Evolutionary conservation across 2,329 filamentous ascomycete species (phyloP), one percentile per base, ranked within the genome.

Genomic region (Epichloe glyceriae): DNA sequence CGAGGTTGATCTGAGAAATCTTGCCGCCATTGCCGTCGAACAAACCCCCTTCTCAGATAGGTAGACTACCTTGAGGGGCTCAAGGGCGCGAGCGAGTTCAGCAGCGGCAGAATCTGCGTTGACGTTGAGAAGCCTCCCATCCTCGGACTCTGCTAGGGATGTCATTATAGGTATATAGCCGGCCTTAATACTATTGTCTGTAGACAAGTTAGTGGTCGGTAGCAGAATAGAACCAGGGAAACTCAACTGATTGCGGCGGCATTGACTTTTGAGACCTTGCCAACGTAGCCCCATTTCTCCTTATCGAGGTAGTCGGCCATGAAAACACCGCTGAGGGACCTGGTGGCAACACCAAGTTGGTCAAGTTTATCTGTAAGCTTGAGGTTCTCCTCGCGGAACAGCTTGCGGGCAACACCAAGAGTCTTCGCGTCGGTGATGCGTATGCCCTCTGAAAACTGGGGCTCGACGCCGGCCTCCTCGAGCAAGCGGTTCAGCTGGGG

Each of bases 21-120:
- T 95, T 95, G 73, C 91, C 85, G 53, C 85, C 86, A 56, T 95
- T 87, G 53, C 89, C 90, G 64, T 97, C 88, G 70, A 95, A 95
- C 35, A 98, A 73, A 7, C 91, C 93, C 93, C 93, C 77, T 97
- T 97, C 73, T 98, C 93, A 5, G 89, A 94, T n/a, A 97, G 77
- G 67, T 96, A 98, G 53, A 98, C 90, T 54, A 97, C 91, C 80
- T 98, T 98, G 61, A 97, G 73, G 26, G 93, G 93, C 69, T 97
- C 84, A 50, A 98, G 74, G 51, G 86, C 82, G 53, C 88, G 83
- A 22, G 93, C 91, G 54, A 98, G 76, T 71, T 96, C 91, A 57
- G 90, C 90, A 33, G 93, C 93, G 37, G 91, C 91, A 54, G 96
- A 91, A 68, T 98, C 93, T 37, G 93, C 93, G 63, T 98, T 98